Evolutionary conservation across 176 grass and related monocot genomes (phyloP).

Genomic region (Musa itinerans): DNA sequence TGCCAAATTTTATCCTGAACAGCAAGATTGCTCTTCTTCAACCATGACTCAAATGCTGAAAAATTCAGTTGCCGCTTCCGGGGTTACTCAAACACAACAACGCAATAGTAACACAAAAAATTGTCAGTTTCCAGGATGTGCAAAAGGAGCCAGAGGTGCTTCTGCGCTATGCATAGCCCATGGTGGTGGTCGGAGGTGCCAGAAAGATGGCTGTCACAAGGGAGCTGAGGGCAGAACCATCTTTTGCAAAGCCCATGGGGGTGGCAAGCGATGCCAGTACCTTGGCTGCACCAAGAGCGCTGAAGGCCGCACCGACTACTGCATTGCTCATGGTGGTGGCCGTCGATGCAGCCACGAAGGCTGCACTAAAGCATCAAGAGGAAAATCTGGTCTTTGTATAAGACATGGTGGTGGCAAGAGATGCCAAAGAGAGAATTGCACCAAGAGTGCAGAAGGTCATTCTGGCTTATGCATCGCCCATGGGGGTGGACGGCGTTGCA

Average conservation of each 20-base stretch:
- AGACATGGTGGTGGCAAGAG: slow-evolving; percentile 55
- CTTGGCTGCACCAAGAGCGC: slow-evolving; percentile 52
- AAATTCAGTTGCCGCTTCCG: slow-evolving; percentile 38
- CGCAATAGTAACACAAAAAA: slow-evolving; percentile 40
- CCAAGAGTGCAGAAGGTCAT: slow-evolving; percentile 48
- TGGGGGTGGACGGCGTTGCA: slow-evolving; percentile 43
- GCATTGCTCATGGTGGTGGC: slow-evolving; percentile 53
- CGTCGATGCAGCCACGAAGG: slow-evolving; percentile 34
- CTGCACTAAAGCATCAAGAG: slow-evolving; percentile 41
- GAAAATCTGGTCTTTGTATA: slow-evolving; percentile 48
- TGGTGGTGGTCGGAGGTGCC: slow-evolving; percentile 65
- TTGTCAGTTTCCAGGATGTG: slow-evolving; percentile 53
- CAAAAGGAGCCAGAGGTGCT: slow-evolving; percentile 78
- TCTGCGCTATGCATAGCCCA: slow-evolving; percentile 77
- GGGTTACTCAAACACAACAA: slow-evolving; percentile 27
- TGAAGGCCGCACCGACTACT: slow-evolving; percentile 38
- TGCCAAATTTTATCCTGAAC: slow-evolving; percentile 16
- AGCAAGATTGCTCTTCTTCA: slow-evolving; percentile 12
- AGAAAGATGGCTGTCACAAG: slow-evolving; percentile 40
- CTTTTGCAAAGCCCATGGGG: slow-evolving; percentile 51
- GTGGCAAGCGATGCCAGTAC: slow-evolving; percentile 33
- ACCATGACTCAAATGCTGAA: slow-evolving; percentile 23
- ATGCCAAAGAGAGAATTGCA: slow-evolving; percentile 41
- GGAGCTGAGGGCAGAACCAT: slow-evolving; percentile 48
- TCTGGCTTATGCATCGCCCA: slow-evolving; percentile 52